These are phyloP conservation scores for Phyllosticta paracitricarpa DNA, from an alignment of 2,329 filamentous ascomycete species.

Conservation along the genomic window DNA sequence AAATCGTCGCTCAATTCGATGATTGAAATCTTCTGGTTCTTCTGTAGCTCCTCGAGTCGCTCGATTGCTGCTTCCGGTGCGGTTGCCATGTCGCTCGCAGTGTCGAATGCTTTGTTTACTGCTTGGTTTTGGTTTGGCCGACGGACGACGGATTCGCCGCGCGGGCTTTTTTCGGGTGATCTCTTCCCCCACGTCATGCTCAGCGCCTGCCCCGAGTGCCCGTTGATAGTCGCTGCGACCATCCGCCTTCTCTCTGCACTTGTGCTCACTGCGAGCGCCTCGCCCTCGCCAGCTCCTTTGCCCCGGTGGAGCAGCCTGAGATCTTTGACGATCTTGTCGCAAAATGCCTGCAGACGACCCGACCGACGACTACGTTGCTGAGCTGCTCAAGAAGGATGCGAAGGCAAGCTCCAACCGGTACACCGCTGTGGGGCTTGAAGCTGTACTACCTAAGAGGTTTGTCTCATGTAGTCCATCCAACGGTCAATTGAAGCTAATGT, in stretches of 20 bases:
- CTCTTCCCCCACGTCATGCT: slow-evolving; percentile 13
- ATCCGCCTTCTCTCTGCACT: slow-evolving; percentile 1
- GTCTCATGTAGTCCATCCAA: slow-evolving; percentile 11
- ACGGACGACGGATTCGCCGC: not conserved
- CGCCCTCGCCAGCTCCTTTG: not conserved
- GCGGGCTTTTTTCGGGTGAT: not conserved
- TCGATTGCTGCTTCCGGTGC: slow-evolving; percentile 2
- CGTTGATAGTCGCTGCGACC: not conserved
- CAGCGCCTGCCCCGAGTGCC: slow-evolving; percentile 36
- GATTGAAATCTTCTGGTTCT: slow-evolving; percentile 57
- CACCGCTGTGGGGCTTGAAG: slow-evolving; percentile 62
- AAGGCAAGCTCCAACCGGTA: slow-evolving; percentile 63
- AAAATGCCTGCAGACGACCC: slow-evolving; percentile 29
- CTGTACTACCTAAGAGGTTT: slow-evolving; percentile 48
- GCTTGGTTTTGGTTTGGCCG: not conserved
- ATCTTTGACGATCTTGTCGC: not conserved
- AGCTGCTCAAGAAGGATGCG: slow-evolving; percentile 71
- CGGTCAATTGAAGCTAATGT: not conserved
- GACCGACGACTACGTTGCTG: slow-evolving; percentile 70
- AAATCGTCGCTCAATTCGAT: slow-evolving; percentile 70
- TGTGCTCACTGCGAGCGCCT: not conserved
- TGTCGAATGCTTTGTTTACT: not conserved
- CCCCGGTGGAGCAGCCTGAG: not conserved
- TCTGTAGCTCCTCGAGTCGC: slow-evolving; percentile 43
- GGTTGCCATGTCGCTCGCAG: slow-evolving; percentile 2